Evolutionary conservation across 2,329 filamentous ascomycete genomes (phyloP).

Genomic region (Xylariales sp.): DNA sequence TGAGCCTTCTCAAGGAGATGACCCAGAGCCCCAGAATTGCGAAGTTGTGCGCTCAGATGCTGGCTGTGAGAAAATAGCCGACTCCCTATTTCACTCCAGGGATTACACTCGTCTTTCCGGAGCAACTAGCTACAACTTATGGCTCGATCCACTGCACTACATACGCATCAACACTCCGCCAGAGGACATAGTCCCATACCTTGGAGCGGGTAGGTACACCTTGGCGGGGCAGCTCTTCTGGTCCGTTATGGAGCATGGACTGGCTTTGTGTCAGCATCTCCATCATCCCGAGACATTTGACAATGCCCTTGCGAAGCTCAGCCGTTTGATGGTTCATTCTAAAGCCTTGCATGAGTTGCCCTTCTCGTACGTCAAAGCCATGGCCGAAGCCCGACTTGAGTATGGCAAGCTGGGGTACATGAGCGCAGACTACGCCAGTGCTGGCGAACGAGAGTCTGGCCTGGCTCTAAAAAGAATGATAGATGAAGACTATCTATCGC

Average conservation of each 20-base stretch:
- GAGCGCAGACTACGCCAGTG: constrained; percentile 6
- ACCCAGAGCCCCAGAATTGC: neutral
- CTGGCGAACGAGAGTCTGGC: constrained; percentile 8
- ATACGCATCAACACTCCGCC: constrained; percentile 15
- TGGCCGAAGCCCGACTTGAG: constrained; percentile 19
- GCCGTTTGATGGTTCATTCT: constrained; percentile 14
- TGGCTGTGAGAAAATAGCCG: too few relatives aligned
- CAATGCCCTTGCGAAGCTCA: neutral
- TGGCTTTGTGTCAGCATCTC: constrained; percentile 13
- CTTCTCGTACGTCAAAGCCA: constrained; percentile 14
- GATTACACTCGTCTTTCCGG: too few relatives aligned
- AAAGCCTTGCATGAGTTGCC: constrained; percentile 12
- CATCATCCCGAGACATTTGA: constrained; percentile 10
- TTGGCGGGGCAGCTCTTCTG: constrained; percentile 23
- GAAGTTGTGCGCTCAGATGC: neutral
- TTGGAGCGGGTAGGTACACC: constrained; percentile 20
- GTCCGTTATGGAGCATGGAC: constrained; percentile 20
- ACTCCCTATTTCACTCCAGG: too few relatives aligned
- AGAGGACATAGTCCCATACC: constrained; percentile 18
- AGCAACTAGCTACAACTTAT: constrained; percentile 5
- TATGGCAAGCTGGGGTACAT: constrained; percentile 17
- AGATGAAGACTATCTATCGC: constrained; percentile 12
- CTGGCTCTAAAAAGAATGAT: constrained; percentile 11
- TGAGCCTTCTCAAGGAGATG: neutral
- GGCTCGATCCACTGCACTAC: constrained; percentile 18